Conservation (phyloP, 108 stramenopile species). For the Cyclotella distinguenda region DNA sequence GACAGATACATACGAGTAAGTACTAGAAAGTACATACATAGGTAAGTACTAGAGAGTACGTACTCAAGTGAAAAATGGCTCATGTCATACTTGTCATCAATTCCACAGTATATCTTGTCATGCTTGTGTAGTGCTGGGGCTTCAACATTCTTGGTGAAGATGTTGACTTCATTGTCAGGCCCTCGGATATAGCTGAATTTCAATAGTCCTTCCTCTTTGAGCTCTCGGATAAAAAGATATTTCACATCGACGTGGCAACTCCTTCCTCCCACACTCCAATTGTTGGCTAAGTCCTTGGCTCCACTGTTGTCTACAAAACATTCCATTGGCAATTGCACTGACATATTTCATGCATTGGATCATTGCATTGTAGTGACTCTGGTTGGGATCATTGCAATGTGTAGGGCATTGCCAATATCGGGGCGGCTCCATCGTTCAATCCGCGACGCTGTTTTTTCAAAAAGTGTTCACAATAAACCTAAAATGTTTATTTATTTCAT, state of each 20-base stretch:
- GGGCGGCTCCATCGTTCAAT: not conserved
- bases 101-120: no score
- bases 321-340: constrained; percentile 36
- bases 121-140: no score
- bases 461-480: no score
- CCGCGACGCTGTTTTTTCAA: no score
- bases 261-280: constrained; percentile 38
- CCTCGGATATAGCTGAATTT: not conserved
- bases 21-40: no score
- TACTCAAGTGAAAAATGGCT: no score
- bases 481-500: no score
- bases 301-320: constrained; percentile 34
- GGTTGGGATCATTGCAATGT: not conserved
- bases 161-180: not conserved
- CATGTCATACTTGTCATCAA: no score
- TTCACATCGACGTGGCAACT: constrained; percentile 26
- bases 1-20: no score
- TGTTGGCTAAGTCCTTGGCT: constrained; percentile 28
- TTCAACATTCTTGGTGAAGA: constrained; percentile 15
- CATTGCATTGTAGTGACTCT: not conserved
- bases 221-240: constrained; percentile 7
- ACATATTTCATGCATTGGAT: not conserved
- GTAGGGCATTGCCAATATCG: not conserved
- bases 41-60: no score
- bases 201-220: constrained; percentile 4